Percentiles rank a stretch among this genome's conserved stretches.
Evolutionary conservation across 306 rosid genomes (phyloP).

Genomic region (Luffa aegyptiaca): DNA sequence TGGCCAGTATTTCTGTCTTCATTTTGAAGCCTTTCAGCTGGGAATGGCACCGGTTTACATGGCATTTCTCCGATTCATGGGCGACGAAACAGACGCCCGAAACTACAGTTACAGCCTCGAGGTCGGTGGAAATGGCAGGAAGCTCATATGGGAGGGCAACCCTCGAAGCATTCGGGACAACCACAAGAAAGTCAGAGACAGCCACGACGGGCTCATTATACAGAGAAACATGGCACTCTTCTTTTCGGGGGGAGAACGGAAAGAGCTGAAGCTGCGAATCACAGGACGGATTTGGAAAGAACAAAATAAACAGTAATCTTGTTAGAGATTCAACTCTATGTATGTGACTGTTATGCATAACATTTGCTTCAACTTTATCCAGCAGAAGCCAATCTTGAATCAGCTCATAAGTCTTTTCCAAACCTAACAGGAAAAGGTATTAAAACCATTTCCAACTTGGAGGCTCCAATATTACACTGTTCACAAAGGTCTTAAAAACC

Average conservation of each 20-base stretch:
- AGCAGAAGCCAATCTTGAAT: not conserved
- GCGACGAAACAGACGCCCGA: conserved; percentile 6
- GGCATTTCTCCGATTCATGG: conserved; percentile 11
- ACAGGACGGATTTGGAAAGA: conserved; percentile 10
- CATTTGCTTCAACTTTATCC: not conserved
- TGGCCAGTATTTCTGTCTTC: conserved; percentile 12
- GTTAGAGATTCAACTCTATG: not conserved
- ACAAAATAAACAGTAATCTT: not conserved
- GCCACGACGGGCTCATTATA: conserved; percentile 9
- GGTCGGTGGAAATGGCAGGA: conserved; percentile 1
- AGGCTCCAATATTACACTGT: no score
- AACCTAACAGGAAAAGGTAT: not conserved
- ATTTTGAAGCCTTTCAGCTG: conserved; percentile 11
- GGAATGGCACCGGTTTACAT: conserved; percentile 8
- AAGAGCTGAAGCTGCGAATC: conserved; percentile 9
- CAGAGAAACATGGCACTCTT: conserved; percentile 8
- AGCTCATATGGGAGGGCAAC: conserved; percentile 8
- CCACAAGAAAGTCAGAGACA: conserved; percentile 7
- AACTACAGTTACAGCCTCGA: conserved; percentile 11
- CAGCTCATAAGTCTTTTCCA: not conserved
- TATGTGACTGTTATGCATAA: not conserved
- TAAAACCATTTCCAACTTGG: not conserved
- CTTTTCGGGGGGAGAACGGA: conserved; percentile 8
- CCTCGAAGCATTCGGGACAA: conserved; percentile 11
- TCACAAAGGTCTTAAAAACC: no score